Evolutionary conservation across 176 grass and related monocot species (phyloP).

Genomic region (Triticum timopheevii): DNA sequence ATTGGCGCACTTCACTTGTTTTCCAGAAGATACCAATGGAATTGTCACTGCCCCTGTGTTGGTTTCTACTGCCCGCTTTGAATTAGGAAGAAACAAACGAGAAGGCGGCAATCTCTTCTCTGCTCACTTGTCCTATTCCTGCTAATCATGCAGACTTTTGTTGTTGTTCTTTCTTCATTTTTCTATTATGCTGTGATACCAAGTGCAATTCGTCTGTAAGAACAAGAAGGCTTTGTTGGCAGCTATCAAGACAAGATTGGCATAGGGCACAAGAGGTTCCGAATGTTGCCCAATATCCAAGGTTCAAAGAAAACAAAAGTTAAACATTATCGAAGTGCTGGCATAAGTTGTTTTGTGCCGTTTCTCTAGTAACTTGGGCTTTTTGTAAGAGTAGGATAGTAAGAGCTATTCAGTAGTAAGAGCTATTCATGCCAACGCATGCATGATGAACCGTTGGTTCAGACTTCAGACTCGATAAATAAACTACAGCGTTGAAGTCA

Average conservation of each 20-base stretch:
- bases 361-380: no score
- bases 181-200: background rate
- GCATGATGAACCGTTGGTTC: no score
- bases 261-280: background rate
- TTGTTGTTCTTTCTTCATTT: background rate
- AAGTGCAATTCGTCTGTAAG: constrained; percentile 14
- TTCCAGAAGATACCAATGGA: background rate
- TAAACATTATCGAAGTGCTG: background rate
- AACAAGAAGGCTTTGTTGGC: background rate
- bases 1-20: background rate
- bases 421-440: no score
- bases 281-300: background rate
- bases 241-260: background rate
- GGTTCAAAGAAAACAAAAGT: background rate
- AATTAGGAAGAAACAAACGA: background rate
- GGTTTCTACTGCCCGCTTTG: no score
- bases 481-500: background rate
- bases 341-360: background rate
- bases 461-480: background rate
- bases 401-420: no score
- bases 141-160: constrained; percentile 1
- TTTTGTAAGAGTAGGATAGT: background rate
- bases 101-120: background rate
- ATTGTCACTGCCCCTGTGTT: background rate
- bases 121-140: background rate